Percentiles rank a stretch among this genome's conserved stretches.
These are phyloP conservation scores for Fraxinus quadrangulata DNA, from an alignment of 257 asterid genomes.

Conservation along the genomic window DNA sequence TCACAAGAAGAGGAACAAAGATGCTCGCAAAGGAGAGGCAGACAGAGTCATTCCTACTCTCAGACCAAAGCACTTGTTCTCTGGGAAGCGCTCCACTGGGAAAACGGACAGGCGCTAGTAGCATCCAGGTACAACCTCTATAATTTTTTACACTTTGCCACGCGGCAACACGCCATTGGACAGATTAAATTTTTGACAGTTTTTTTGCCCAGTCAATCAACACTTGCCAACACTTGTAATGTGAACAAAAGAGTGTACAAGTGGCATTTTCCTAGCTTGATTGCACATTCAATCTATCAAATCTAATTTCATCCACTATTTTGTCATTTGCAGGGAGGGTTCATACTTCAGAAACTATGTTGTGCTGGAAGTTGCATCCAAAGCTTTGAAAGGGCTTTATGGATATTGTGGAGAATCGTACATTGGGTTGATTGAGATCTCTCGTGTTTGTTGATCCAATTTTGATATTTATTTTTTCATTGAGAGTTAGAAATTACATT, in stretches of 20 bases:
- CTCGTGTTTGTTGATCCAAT: not conserved
- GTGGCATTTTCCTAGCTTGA: no score
- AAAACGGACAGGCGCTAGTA: slow-evolving; percentile 82
- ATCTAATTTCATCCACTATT: slow-evolving; percentile 7
- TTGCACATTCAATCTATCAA: not conserved
- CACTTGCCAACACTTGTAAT: no score
- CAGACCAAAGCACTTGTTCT: slow-evolving; percentile 79
- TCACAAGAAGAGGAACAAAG: slow-evolving; percentile 68
- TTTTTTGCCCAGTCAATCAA: no score
- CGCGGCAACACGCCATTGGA: no score
- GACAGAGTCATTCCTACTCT: slow-evolving; percentile 85
- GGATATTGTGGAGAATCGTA: not conserved
- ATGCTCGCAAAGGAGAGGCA: slow-evolving; percentile 82
- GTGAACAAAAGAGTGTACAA: no score
- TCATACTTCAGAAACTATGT: not conserved
- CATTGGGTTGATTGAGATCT: not conserved
- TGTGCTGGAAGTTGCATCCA: slow-evolving; percentile 17
- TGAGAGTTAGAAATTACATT: not conserved
- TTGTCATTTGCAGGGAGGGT: slow-evolving; percentile 27
- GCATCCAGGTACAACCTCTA: slow-evolving; percentile 42
- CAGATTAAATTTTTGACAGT: no score
- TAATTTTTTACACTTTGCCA: no score
- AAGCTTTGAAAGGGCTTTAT: not conserved
- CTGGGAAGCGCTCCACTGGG: slow-evolving; percentile 84
- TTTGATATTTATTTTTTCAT: not conserved